Evolutionary conservation across 139 green algal species (phyloP).

Genomic region (Chlamydomonas schloesseri): DNA sequence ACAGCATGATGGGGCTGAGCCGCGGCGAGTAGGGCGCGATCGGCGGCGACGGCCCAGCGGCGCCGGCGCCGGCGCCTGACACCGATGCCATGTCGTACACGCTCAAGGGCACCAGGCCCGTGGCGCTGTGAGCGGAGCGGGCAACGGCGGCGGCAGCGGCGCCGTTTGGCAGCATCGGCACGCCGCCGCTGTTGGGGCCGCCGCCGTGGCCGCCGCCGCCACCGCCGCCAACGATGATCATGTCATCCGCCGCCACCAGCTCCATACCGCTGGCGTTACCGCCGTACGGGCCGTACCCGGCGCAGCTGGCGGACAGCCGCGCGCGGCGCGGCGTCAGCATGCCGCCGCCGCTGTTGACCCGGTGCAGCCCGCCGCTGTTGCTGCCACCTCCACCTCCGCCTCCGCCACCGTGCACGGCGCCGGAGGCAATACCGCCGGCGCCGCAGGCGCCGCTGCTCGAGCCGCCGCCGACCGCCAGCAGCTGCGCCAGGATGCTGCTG

Average conservation of each 20-base stretch:
- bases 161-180: not conserved
- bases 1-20: not conserved
- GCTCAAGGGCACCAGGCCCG: not conserved
- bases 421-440: no score
- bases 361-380: no score
- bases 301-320: no score
- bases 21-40: not conserved
- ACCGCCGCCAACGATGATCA: not conserved
- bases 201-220: not conserved
- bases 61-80: not conserved
- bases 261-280: not conserved
- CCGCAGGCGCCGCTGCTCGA: no score
- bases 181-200: not conserved
- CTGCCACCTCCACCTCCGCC: no score
- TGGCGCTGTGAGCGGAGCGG: not conserved
- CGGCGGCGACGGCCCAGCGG: no score
- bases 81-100: not conserved
- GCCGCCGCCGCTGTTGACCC: no score
- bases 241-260: not conserved
- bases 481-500: no score
- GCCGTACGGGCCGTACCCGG: not conserved
- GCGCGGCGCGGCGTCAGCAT: no score
- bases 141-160: no score
- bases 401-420: no score
- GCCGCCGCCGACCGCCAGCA: no score